A percentile compares a stretch with the other conserved stretches of the same genome.
These are phyloP conservation scores for Wickerhamomyces subpelliculosus DNA, from an alignment of 805 yeast species.

Conservation along the genomic window DNA sequence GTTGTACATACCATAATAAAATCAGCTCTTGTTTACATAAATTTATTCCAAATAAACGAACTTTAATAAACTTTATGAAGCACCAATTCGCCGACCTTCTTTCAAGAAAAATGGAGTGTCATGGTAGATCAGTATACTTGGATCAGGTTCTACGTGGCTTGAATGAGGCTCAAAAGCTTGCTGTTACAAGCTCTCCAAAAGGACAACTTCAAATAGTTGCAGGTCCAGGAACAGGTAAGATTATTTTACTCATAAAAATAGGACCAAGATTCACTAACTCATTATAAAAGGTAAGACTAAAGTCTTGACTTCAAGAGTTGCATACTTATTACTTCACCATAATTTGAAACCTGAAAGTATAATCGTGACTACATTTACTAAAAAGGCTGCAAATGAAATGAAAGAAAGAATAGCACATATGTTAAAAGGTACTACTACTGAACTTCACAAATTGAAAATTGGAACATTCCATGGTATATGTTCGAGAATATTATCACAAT, in stretches of 20 bases:
- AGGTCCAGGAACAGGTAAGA: slow-evolving; percentile 56
- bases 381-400: slow-evolving; percentile 88
- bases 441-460: slow-evolving; percentile 44
- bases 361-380: slow-evolving; percentile 88
- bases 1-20: too few relatives aligned
- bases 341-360: slow-evolving; percentile 53
- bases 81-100: too few relatives aligned
- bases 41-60: too few relatives aligned
- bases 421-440: slow-evolving; percentile 25
- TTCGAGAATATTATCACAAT: slow-evolving; percentile 44
- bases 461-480: slow-evolving; percentile 93
- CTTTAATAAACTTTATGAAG: too few relatives aligned
- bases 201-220: slow-evolving; percentile 48
- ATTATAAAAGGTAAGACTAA: slow-evolving; percentile 55
- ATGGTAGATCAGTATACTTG: too few relatives aligned
- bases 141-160: slow-evolving; percentile 14
- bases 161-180: slow-evolving; percentile 36
- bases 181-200: slow-evolving; percentile 34
- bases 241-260: background rate
- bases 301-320: slow-evolving; percentile 74
- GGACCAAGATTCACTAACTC: background rate
- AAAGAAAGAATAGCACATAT: slow-evolving; percentile 43
- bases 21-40: too few relatives aligned
- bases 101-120: too few relatives aligned
- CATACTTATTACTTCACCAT: slow-evolving; percentile 49